Evolutionary conservation across 2,329 filamentous ascomycete genomes (phyloP).

Genomic region (Pseudogymnoascus sp.): DNA sequence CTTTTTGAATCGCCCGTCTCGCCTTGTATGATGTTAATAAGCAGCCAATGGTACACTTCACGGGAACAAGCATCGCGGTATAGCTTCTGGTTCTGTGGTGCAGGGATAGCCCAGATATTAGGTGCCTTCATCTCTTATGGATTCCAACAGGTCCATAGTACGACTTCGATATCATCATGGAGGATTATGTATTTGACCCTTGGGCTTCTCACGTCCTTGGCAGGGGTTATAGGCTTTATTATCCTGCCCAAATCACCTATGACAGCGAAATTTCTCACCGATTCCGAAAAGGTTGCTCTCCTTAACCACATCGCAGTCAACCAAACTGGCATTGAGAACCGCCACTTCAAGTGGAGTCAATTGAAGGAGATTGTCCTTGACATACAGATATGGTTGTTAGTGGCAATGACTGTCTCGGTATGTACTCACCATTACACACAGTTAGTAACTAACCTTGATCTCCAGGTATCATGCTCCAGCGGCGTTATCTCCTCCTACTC

Average conservation of each 20-base stretch:
- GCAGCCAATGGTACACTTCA: slow-evolving; percentile 49
- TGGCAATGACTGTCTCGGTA: slow-evolving; percentile 16
- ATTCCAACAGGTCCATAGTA: slow-evolving; percentile 40
- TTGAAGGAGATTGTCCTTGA: slow-evolving; percentile 38
- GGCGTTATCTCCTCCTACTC: neutral
- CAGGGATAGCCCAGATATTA: slow-evolving; percentile 48
- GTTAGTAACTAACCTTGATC: slow-evolving; percentile 17
- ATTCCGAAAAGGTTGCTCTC: slow-evolving; percentile 34
- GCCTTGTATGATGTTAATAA: slow-evolving; percentile 52
- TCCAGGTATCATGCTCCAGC: neutral
- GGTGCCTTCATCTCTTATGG: slow-evolving; percentile 41
- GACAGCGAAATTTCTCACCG: slow-evolving; percentile 31
- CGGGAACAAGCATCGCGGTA: slow-evolving; percentile 50
- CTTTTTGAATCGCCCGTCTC: slow-evolving; percentile 53
- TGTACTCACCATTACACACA: neutral
- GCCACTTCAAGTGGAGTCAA: slow-evolving; percentile 43
- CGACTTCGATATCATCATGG: slow-evolving; percentile 38
- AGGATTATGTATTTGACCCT: slow-evolving; percentile 47
- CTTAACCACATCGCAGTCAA: slow-evolving; percentile 45
- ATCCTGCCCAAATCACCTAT: slow-evolving; percentile 41
- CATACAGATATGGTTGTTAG: slow-evolving; percentile 17
- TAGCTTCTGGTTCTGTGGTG: slow-evolving; percentile 51
- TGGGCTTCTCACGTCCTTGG: slow-evolving; percentile 35
- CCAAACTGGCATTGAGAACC: slow-evolving; percentile 48
- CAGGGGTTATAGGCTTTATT: slow-evolving; percentile 35